A percentile compares a stretch with the other conserved stretches of the same genome.
Evolutionary conservation across 1,284 basidiomycete genomes (phyloP).

Genomic region (Laetiporus sulphureus): DNA sequence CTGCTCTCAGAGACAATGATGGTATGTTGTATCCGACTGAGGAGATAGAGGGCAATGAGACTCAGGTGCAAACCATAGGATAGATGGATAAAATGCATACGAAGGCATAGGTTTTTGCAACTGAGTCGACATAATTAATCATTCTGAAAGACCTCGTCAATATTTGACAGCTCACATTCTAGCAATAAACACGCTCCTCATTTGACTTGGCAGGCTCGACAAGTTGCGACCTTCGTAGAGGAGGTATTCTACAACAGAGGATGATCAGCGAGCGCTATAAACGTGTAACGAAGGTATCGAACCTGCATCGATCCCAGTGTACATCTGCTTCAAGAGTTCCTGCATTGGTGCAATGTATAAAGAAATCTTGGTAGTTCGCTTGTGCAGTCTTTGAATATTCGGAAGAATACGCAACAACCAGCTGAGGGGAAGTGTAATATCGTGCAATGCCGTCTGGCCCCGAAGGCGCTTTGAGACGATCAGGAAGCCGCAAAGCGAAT

Average conservation of each 20-base stretch:
- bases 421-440: conserved; percentile 39
- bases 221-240: conserved; percentile 24
- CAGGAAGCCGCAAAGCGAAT: conserved; percentile 33
- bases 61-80: no score
- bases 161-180: conserved; percentile 30
- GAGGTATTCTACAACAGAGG: conserved; percentile 18
- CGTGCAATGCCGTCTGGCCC: conserved; percentile 27
- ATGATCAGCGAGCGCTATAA: background rate
- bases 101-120: conserved; percentile 29
- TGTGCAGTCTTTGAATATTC: background rate
- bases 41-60: no score
- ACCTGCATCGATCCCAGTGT: conserved; percentile 22
- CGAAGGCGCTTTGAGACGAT: conserved; percentile 27
- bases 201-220: conserved; percentile 9
- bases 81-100: conserved; percentile 24
- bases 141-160: background rate
- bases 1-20: conserved; percentile 15
- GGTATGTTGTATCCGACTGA: conserved; percentile 37
- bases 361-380: conserved; percentile 8
- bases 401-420: conserved; percentile 33
- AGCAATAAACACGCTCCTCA: conserved; percentile 30
- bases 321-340: conserved; percentile 27
- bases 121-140: conserved; percentile 18
- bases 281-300: background rate
- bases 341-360: conserved; percentile 20